A percentile compares a stretch with the other conserved stretches of the same genome.
Evolutionary conservation across 371 early-diverging fungal genomes (phyloP).

Genomic region (Rhizopus arrhizus): DNA sequence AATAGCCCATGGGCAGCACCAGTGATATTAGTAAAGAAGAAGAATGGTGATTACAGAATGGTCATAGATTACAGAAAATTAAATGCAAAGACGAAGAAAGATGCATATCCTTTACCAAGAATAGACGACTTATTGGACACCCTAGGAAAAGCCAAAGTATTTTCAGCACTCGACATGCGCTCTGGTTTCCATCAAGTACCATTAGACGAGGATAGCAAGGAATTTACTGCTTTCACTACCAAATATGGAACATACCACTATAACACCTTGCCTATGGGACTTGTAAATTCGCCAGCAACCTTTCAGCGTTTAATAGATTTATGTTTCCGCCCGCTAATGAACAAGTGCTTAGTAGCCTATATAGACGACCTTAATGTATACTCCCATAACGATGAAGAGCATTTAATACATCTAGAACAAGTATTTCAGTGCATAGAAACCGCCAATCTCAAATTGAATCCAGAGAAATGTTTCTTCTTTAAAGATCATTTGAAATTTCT

Average conservation of each 20-base stretch:
- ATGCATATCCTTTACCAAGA: conserved; percentile 40
- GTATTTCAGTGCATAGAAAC: conserved; percentile 5
- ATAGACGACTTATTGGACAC: conserved; percentile 36
- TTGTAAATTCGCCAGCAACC: not conserved
- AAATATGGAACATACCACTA: conserved; percentile 10
- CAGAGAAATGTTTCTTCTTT: conserved; percentile 54
- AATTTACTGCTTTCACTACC: conserved; percentile 13
- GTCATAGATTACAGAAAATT: conserved; percentile 48
- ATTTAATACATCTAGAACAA: not conserved
- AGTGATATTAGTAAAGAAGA: conserved; percentile 51
- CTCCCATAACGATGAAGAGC: not conserved
- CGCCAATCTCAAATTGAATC: conserved; percentile 36
- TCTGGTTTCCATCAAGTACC: conserved; percentile 12
- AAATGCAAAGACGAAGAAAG: conserved; percentile 35
- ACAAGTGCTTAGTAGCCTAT: conserved; percentile 1
- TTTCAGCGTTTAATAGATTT: conserved; percentile 11
- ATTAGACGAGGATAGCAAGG: not conserved
- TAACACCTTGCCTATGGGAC: not conserved
- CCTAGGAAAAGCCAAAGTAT: conserved; percentile 28
- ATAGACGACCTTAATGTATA: not conserved
- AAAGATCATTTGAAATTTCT: conserved; percentile 34
- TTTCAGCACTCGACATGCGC: conserved; percentile 18
- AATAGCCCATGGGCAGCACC: conserved; percentile 33
- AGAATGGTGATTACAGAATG: conserved; percentile 42
- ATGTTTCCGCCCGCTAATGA: not conserved